Percentiles rank a stretch among this genome's conserved stretches.
These are phyloP conservation scores for Agrocybe pediades DNA, from an alignment of 768 basidiomycete species.

Conservation along the genomic window DNA sequence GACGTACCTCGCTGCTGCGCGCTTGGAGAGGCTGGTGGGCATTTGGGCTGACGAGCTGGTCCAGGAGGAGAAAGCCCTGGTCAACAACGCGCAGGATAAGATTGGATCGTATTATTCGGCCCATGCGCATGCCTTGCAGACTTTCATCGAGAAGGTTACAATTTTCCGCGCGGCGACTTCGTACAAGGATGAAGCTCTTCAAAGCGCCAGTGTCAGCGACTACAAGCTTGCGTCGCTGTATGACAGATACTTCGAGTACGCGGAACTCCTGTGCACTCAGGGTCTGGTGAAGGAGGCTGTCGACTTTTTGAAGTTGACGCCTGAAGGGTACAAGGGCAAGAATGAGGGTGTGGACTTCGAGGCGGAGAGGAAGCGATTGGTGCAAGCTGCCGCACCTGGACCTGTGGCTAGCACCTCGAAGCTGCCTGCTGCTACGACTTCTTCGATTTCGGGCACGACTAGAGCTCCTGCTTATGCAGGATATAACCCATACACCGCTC, in stretches of 20 bases:
- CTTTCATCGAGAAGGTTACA: constrained; percentile 95
- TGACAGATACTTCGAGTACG: constrained; percentile 95
- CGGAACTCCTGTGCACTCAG: constrained; percentile 87
- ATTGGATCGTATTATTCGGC: constrained; percentile 70
- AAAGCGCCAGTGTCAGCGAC: constrained; percentile 49
- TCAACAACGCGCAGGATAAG: constrained; percentile 38
- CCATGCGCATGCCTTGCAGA: constrained; percentile 85
- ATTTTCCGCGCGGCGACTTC: constrained; percentile 88
- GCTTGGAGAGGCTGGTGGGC: constrained; percentile 82
- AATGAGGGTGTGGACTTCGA: constrained; percentile 36
- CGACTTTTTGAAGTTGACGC: constrained; percentile 77
- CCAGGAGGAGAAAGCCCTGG: constrained; percentile 74
- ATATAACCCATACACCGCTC: constrained; percentile 17
- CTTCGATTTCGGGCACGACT: constrained; percentile 8
- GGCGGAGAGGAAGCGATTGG: constrained; percentile 39
- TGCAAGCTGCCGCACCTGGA: constrained; percentile 31
- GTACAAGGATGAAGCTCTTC: constrained; percentile 77
- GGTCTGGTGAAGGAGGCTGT: constrained; percentile 86
- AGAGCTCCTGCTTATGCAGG: constrained; percentile 19
- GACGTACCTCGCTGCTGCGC: constrained; percentile 90
- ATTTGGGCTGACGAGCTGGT: constrained; percentile 91
- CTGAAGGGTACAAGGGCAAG: constrained; percentile 72
- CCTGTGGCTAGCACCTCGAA: constrained; percentile 22
- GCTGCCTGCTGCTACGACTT: constrained; percentile 17
- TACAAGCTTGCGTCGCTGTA: constrained; percentile 89